Evolutionary conservation across 441 rosid genomes (phyloP).

Genomic region (Pelargonium myrrhifolium): DNA sequence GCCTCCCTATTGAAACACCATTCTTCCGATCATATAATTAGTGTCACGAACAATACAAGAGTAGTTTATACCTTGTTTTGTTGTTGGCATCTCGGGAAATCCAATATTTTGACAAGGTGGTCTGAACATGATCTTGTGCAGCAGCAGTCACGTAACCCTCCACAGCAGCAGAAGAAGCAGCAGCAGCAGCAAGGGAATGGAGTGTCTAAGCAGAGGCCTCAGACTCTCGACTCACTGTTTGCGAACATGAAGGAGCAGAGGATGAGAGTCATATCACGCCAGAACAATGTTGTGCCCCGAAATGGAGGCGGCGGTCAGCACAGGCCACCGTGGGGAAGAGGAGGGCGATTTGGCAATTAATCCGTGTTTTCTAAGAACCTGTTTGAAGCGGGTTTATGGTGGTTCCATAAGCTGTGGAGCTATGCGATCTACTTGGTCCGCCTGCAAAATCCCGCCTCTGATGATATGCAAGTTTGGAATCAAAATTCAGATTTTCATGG

Average conservation of each 20-base stretch:
- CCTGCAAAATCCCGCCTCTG: constrained; percentile 16
- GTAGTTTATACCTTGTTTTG: too few species aligned
- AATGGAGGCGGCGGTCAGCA: constrained; percentile 22
- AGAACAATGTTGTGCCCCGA: constrained; percentile 21
- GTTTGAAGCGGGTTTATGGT: neutral
- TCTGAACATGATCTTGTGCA: neutral
- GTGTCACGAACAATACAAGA: too few species aligned
- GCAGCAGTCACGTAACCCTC: constrained; percentile 18
- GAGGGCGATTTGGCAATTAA: constrained; percentile 29
- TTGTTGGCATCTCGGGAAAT: neutral
- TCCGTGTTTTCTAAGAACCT: neutral
- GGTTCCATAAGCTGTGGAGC: too few species aligned
- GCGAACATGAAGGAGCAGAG: constrained; percentile 78
- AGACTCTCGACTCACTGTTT: constrained; percentile 75
- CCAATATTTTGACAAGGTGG: neutral
- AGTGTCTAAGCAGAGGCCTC: constrained; percentile 43
- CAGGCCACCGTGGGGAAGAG: constrained; percentile 52
- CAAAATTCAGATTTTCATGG: neutral
- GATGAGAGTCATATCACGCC: constrained; percentile 36
- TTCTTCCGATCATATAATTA: too few species aligned
- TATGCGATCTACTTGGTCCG: constrained; percentile 25
- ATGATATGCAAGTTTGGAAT: neutral
- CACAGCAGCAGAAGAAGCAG: constrained; percentile 22
- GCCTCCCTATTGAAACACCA: too few species aligned
- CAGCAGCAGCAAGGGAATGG: constrained; percentile 33